These are phyloP conservation scores for Neurospora sp. DNA, from an alignment of 495 filamentous ascomycete species.

Conservation along the genomic window DNA sequence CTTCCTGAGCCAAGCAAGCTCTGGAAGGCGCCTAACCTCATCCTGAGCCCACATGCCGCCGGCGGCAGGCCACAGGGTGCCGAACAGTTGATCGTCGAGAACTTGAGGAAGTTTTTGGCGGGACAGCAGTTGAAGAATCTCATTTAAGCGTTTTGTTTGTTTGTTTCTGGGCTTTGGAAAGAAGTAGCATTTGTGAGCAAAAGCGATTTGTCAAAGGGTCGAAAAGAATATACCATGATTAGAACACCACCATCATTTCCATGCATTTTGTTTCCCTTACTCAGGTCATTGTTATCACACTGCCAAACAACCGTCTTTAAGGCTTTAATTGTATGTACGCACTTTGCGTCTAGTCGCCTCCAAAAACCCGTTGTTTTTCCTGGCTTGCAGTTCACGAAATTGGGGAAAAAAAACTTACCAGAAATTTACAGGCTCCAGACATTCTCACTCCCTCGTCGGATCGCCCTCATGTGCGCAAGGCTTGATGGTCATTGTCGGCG, in stretches of 20 bases:
- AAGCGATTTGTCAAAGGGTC: neutral
- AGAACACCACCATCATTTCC: too few relatives aligned
- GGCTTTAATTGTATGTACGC: neutral
- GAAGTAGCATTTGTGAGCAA: neutral
- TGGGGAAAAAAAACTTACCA: too few relatives aligned
- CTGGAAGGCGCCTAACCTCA: constrained; percentile 29
- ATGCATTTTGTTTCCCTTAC: neutral
- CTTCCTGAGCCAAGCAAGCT: constrained; percentile 28
- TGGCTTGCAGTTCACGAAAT: too few relatives aligned
- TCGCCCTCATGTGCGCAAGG: too few relatives aligned
- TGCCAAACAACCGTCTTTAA: neutral
- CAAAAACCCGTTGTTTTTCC: neutral
- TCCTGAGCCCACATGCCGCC: constrained; percentile 37
- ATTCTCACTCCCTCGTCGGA: too few relatives aligned
- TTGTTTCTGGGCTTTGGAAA: neutral
- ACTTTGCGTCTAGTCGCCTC: neutral
- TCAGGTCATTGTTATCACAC: neutral
- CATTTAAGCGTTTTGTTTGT: constrained; percentile 19
- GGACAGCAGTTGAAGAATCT: constrained; percentile 43
- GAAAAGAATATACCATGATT: neutral
- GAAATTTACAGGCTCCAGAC: too few relatives aligned
- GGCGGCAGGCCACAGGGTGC: constrained; percentile 44
- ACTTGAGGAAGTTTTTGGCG: constrained; percentile 42
- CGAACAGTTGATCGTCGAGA: constrained; percentile 43
- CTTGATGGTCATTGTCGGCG: too few relatives aligned